Percentiles rank a stretch among this genome's conserved stretches.
Evolutionary conservation across 202 grass and related monocot genomes (phyloP).

Genomic region (Musa balbisiana): DNA sequence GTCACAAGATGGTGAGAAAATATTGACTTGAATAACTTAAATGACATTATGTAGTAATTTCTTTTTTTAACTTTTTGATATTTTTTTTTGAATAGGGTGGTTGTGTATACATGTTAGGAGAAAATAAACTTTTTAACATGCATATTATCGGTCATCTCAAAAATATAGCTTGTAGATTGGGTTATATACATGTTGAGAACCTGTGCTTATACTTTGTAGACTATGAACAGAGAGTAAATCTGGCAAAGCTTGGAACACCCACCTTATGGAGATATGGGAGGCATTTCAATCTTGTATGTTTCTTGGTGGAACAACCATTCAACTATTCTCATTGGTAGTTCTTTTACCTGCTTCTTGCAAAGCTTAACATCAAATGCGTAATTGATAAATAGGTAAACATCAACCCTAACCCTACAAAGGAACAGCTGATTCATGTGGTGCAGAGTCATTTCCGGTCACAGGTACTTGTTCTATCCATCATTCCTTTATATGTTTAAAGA

Average conservation of each 20-base stretch:
- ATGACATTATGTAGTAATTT: too few species aligned
- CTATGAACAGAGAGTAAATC: conserved; percentile 59
- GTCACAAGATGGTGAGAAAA: conserved; percentile 29
- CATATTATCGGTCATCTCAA: background rate
- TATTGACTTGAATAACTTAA: background rate
- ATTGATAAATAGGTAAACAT: conserved; percentile 42
- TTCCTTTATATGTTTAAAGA: background rate
- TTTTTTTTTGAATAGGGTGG: too few species aligned
- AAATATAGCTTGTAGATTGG: background rate
- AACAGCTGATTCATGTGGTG: conserved; percentile 56
- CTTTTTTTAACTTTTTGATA: too few species aligned
- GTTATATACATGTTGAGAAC: conserved; percentile 10
- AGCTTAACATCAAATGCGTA: background rate
- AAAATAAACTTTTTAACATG: background rate
- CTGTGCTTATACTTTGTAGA: conserved; percentile 7
- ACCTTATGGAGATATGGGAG: conserved; percentile 77
- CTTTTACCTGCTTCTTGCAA: background rate
- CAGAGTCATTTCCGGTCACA: conserved; percentile 70
- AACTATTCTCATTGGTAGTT: background rate
- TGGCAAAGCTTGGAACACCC: conserved; percentile 57
- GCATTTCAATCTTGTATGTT: conserved; percentile 73
- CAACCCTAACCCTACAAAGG: conserved; percentile 65
- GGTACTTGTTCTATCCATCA: conserved; percentile 22
- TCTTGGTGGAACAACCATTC: background rate
- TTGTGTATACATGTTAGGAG: background rate